Conservation (phyloP, 441 rosid genomes). For the Mallotus japonicus region DNA sequence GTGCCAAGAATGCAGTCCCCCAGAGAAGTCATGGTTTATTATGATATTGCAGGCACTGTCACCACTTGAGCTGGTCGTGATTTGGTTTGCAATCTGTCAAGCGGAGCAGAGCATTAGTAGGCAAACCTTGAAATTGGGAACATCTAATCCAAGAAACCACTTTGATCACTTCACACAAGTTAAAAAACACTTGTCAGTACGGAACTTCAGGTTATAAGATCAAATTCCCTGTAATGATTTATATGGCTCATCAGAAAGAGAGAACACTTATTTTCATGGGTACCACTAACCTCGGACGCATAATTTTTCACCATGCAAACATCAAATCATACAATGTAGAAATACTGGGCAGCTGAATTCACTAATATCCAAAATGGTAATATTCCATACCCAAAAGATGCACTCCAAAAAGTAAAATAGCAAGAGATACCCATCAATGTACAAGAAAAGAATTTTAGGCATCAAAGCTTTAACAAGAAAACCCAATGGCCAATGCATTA, state of each 20-base stretch:
- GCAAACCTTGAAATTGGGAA: not conserved
- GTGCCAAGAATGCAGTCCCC: constrained; percentile 68
- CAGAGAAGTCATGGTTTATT: constrained; percentile 69
- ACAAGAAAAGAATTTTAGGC: constrained; percentile 1
- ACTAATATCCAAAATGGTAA: not conserved
- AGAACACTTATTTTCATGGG: not conserved
- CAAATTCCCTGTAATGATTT: not conserved
- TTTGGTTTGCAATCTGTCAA: constrained; percentile 39
- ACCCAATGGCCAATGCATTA: constrained; percentile 2
- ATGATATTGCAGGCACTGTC: constrained; percentile 38
- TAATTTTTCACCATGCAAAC: not conserved
- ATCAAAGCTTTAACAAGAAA: not conserved
- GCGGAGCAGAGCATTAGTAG: constrained; percentile 28
- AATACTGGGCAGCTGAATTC: not conserved
- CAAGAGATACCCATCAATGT: constrained; percentile 4
- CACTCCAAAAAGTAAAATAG: not conserved
- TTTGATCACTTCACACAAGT: not conserved
- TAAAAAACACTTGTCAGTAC: not conserved
- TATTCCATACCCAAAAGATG: not conserved
- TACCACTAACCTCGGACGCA: not conserved
- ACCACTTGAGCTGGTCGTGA: constrained; percentile 25
- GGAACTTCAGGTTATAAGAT: not conserved
- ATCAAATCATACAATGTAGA: not conserved
- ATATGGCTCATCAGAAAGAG: not conserved
- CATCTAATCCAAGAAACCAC: not conserved